phyloP scores from a whole-genome alignment of 73 alveolate species.

The Paramecium sexaurelia region DNA sequence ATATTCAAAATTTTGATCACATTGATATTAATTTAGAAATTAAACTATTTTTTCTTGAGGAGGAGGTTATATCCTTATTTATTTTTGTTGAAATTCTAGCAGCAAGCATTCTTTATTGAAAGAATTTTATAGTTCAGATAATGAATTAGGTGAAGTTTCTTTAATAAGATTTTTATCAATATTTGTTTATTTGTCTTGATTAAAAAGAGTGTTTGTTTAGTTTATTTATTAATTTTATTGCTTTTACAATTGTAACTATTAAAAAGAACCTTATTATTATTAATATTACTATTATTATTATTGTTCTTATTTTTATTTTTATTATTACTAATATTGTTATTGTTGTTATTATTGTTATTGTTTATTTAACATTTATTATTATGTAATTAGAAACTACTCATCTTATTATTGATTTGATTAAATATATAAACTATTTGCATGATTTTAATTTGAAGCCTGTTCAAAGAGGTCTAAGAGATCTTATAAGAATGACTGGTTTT shows the following conservation, averaged over 20 bases:
- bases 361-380: too few relatives aligned
- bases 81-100: background rate
- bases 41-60: background rate
- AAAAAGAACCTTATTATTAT: too few relatives aligned
- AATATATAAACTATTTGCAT: background rate
- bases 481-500: background rate
- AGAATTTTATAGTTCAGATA: background rate
- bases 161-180: too few relatives aligned
- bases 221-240: background rate
- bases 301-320: background rate
- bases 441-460: background rate
- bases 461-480: background rate
- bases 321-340: too few relatives aligned
- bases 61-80: background rate
- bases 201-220: too few relatives aligned
- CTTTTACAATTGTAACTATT: background rate
- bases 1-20: background rate
- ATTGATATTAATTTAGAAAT: background rate
- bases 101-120: background rate
- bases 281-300: too few relatives aligned
- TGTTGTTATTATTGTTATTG: background rate
- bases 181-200: too few relatives aligned
- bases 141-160: too few relatives aligned
- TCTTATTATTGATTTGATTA: background rate
- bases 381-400: too few relatives aligned